Evolutionary conservation across 176 grass and related monocot genomes (phyloP).

Genomic region (Oryza australiensis): DNA sequence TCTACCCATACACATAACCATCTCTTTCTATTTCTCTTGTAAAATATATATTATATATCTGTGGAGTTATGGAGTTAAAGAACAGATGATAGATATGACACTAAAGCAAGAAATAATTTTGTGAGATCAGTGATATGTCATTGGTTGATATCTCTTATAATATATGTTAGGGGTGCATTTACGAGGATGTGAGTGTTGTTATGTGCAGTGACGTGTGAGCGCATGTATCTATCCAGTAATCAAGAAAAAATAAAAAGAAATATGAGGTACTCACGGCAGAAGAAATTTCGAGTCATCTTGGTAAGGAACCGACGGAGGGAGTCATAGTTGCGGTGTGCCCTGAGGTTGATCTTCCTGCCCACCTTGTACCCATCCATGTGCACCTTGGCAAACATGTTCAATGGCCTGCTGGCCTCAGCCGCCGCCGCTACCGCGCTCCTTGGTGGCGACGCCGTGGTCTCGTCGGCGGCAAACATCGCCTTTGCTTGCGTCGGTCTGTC

Average conservation of each 20-base stretch:
- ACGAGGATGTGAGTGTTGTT: too few species aligned
- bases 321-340: conserved; percentile 54
- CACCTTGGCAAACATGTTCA: conserved; percentile 83
- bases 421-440: neutral
- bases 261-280: conserved; percentile 49
- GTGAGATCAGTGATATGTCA: too few species aligned
- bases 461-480: neutral
- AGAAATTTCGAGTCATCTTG: conserved; percentile 75
- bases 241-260: too few species aligned
- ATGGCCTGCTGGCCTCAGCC: neutral
- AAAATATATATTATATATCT: neutral
- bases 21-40: neutral
- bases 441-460: neutral
- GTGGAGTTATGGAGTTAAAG: too few species aligned
- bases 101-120: too few species aligned
- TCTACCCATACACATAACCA: neutral
- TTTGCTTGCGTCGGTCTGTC: neutral
- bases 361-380: conserved; percentile 69
- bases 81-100: too few species aligned
- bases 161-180: too few species aligned
- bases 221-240: too few species aligned
- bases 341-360: conserved; percentile 84
- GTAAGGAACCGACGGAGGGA: conserved; percentile 53
- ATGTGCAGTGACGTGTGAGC: too few species aligned
- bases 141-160: too few species aligned